Conservation (phyloP, 306 rosid genomes). For the Acacia crassicarpa region DNA sequence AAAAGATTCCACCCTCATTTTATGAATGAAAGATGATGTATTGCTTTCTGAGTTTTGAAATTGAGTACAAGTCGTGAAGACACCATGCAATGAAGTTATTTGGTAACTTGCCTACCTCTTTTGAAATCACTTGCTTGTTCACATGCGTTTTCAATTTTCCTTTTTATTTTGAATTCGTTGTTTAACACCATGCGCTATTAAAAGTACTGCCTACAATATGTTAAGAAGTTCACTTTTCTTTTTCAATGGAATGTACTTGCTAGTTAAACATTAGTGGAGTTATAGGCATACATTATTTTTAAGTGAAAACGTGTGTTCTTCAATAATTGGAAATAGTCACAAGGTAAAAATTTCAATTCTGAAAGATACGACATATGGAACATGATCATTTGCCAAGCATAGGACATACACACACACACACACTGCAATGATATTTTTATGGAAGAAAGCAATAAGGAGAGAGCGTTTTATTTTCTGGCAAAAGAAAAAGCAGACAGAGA, state of each 20-base stretch:
- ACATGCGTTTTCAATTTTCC: not conserved
- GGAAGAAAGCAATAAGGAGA: not conserved
- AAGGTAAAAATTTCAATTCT: not conserved
- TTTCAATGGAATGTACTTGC: not conserved
- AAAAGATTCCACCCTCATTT: not conserved
- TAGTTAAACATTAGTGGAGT: not conserved
- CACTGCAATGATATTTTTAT: not conserved
- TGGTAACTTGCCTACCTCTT: not conserved
- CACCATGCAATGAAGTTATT: not conserved
- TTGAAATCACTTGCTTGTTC: not conserved
- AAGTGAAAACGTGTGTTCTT: not conserved
- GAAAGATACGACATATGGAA: not conserved
- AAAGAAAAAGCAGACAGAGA: not conserved
- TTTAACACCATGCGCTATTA: not conserved
- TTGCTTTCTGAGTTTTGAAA: not conserved
- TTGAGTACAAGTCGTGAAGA: not conserved
- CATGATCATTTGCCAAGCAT: not conserved
- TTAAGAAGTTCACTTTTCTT: not conserved
- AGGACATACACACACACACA: too few species aligned
- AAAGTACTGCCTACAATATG: not conserved
- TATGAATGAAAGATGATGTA: not conserved
- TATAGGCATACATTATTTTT: not conserved
- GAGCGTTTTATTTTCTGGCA: not conserved
- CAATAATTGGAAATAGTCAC: not conserved
- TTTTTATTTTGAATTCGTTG: not conserved